Conservation (phyloP, 2,329 filamentous ascomycete genomes). For the Cladosporium velox region DNA sequence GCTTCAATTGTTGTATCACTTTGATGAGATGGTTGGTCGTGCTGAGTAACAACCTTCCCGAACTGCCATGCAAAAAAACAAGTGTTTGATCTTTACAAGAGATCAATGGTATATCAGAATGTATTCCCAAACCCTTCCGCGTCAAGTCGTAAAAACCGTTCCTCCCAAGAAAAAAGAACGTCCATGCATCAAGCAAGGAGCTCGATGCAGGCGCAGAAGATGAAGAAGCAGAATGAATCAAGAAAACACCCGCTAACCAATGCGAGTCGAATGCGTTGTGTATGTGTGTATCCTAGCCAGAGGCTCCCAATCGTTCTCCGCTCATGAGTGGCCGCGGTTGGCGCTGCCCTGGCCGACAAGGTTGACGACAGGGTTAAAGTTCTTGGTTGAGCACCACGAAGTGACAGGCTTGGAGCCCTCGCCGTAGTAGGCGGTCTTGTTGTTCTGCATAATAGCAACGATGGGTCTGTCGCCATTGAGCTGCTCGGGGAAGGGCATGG, state of each 20-base stretch:
- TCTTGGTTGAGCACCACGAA: conserved; percentile 35
- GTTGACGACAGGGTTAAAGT: conserved; percentile 42
- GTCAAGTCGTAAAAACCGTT: conserved; percentile 16
- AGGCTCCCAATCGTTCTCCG: neutral
- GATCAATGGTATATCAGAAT: conserved; percentile 18
- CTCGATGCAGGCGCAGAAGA: neutral
- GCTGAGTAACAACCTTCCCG: neutral
- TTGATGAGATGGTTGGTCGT: neutral
- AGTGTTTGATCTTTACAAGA: conserved; percentile 1
- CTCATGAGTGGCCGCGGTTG: conserved; percentile 18
- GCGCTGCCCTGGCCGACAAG: conserved; percentile 36
- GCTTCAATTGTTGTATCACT: neutral
- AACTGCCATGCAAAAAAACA: neutral
- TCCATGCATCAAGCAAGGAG: neutral
- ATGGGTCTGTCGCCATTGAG: conserved; percentile 35
- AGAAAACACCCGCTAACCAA: neutral
- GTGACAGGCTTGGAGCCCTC: conserved; percentile 35
- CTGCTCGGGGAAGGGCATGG: conserved; percentile 38
- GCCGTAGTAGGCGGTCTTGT: conserved; percentile 29
- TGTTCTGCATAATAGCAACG: conserved; percentile 37
- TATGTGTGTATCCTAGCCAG: neutral
- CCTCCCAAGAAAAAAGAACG: conserved; percentile 1
- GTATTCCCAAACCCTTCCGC: conserved; percentile 6
- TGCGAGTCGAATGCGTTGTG: neutral
- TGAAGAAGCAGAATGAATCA: conserved; percentile 2